A percentile compares a stretch with the other conserved stretches of the same genome.
These are phyloP conservation scores for Reutealis trisperma DNA, from an alignment of 345 rosid species.

Conservation along the genomic window DNA sequence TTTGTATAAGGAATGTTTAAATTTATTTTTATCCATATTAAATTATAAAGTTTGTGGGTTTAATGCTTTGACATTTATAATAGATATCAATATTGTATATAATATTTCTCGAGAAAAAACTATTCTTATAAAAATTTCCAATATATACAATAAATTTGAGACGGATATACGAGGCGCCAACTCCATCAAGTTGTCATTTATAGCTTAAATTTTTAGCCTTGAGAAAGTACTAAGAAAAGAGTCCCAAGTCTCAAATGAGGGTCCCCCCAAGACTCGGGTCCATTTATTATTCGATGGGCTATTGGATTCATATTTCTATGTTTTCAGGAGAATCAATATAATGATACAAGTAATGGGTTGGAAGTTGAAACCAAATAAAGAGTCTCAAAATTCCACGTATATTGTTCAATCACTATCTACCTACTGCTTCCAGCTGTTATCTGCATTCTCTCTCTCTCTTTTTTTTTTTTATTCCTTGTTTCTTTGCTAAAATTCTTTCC, in stretches of 20 bases:
- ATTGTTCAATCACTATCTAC: conserved; percentile 11
- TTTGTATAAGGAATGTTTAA: too few relatives aligned
- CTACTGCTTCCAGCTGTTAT: neutral
- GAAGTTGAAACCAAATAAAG: neutral
- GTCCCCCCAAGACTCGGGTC: conserved; percentile 7
- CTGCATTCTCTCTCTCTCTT: neutral
- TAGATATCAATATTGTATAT: too few relatives aligned
- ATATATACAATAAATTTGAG: neutral
- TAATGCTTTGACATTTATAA: too few relatives aligned
- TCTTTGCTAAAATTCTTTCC: neutral
- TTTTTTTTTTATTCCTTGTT: too few relatives aligned
- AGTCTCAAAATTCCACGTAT: neutral
- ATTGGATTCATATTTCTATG: conserved; percentile 8
- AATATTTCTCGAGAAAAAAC: too few relatives aligned
- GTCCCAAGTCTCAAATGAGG: conserved; percentile 15
- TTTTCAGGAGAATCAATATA: conserved; percentile 3
- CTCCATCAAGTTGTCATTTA: conserved; percentile 15
- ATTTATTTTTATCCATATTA: too few relatives aligned
- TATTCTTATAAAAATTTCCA: too few relatives aligned
- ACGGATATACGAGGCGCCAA: conserved; percentile 7
- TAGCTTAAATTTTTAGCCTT: neutral
- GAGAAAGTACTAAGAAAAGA: too few relatives aligned
- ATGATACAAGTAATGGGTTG: conserved; percentile 2
- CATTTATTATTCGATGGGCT: conserved; percentile 21
- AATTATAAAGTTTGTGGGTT: too few relatives aligned